phyloP scores from a whole-genome alignment of 495 filamentous ascomycete species.

The Daldinia loculata region DNA sequence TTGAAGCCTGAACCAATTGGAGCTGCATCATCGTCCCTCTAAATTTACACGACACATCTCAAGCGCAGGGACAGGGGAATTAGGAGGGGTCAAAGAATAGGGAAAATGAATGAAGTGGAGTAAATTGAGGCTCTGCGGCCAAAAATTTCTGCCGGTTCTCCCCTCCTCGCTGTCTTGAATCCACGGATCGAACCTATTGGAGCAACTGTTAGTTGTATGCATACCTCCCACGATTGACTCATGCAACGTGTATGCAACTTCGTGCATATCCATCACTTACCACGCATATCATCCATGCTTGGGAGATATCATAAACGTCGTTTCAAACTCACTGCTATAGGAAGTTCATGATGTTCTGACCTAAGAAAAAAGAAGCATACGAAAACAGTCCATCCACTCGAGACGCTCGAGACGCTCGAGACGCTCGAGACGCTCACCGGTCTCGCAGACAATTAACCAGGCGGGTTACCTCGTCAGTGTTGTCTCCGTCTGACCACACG shows the following conservation, averaged over 20 bases:
- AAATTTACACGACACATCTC: conserved; percentile 17
- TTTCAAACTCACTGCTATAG: conserved; percentile 10
- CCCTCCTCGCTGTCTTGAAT: neutral
- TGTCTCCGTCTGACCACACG: conserved; percentile 25
- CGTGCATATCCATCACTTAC: conserved; percentile 17
- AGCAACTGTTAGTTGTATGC: conserved; percentile 10
- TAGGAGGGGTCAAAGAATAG: neutral
- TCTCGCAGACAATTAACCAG: conserved; percentile 11
- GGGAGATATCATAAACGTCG: conserved; percentile 4
- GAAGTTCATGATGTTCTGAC: conserved; percentile 24
- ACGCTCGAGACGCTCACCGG: conserved; percentile 17
- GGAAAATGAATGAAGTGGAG: conserved; percentile 15
- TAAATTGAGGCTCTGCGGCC: conserved; percentile 34
- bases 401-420: conserved; percentile 2
- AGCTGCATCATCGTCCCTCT: conserved; percentile 2
- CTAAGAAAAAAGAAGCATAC: conserved; percentile 15
- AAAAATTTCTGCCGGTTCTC: neutral
- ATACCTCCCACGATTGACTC: conserved; percentile 3
- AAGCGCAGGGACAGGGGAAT: conserved; percentile 9
- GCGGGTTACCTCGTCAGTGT: neutral
- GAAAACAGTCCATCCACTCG: conserved; percentile 19
- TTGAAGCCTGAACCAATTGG: neutral
- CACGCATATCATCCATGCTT: conserved; percentile 1
- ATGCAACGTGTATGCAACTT: conserved; percentile 8
- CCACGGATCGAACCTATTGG: conserved; percentile 16